phyloP scores from a whole-genome alignment of 306 rosid species.

The Begonia peltatifolia region DNA sequence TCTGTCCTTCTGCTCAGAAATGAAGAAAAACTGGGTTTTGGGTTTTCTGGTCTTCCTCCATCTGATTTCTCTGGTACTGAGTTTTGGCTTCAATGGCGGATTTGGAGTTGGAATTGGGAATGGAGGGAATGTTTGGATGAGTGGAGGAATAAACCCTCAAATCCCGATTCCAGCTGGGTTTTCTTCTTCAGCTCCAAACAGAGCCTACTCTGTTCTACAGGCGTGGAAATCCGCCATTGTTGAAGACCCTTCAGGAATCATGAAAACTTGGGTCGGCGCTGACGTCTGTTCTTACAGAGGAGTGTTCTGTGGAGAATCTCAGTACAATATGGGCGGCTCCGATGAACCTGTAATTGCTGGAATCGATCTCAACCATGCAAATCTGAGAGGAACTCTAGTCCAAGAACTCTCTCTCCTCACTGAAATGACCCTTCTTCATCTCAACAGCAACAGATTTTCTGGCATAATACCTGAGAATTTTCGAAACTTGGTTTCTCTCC shows the following conservation, averaged over 20 bases:
- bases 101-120: not conserved
- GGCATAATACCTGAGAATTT: slow-evolving; percentile 13
- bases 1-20: too few species aligned
- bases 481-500: slow-evolving; percentile 36
- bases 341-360: slow-evolving; percentile 41
- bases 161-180: slow-evolving; percentile 33
- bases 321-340: slow-evolving; percentile 20
- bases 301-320: slow-evolving; percentile 52
- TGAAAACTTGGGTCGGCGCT: slow-evolving; percentile 55
- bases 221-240: slow-evolving; percentile 84
- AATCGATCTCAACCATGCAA: slow-evolving; percentile 19
- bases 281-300: slow-evolving; percentile 87
- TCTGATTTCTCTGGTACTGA: too few species aligned
- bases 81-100: too few species aligned
- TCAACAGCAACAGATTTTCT: slow-evolving; percentile 43
- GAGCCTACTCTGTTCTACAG: slow-evolving; percentile 69
- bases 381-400: too few species aligned
- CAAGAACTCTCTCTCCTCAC: too few species aligned
- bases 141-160: slow-evolving; percentile 32
- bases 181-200: slow-evolving; percentile 22
- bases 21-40: too few species aligned
- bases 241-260: slow-evolving; percentile 60
- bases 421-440: too few species aligned
- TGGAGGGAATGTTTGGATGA: slow-evolving; percentile 41
- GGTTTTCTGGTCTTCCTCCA: too few species aligned